phyloP scores from a whole-genome alignment of 371 early-diverging fungal genomes.

The Mortierella sp. region DNA sequence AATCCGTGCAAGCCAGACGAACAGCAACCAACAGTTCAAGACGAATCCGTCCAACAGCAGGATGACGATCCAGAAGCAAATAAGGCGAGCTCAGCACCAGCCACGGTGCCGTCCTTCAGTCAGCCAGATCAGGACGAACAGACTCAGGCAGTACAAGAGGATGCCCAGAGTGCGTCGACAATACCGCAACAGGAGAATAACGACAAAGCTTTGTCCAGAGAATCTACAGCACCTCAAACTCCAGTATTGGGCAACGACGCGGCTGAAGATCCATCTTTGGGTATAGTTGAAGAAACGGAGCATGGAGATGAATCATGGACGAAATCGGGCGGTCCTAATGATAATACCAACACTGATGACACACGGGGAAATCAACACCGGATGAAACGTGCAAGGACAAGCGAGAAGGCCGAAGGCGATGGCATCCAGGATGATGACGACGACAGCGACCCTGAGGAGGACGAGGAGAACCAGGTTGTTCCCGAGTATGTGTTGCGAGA shows the following conservation, averaged over 20 bases:
- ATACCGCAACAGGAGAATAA: not conserved
- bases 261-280: not conserved
- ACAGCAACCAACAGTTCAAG: not conserved
- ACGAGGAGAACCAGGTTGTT: constrained; percentile 24
- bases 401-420: not conserved
- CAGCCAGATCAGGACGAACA: not conserved
- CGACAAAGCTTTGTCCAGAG: not conserved
- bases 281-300: not conserved
- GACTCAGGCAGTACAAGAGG: not conserved
- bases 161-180: not conserved
- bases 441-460: constrained; percentile 31
- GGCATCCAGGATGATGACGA: not conserved
- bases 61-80: not conserved
- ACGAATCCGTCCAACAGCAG: not conserved
- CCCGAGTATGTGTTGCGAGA: constrained; percentile 50
- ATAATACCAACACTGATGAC: not conserved
- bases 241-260: not conserved
- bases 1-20: not conserved
- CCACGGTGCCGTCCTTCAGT: not conserved
- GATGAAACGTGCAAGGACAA: not conserved
- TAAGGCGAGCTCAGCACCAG: not conserved
- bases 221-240: not conserved
- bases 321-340: not conserved
- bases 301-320: not conserved
- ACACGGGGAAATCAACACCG: not conserved